phyloP scores from a whole-genome alignment of 2,329 filamentous ascomycete species.

The Bipolaris bicolor region DNA sequence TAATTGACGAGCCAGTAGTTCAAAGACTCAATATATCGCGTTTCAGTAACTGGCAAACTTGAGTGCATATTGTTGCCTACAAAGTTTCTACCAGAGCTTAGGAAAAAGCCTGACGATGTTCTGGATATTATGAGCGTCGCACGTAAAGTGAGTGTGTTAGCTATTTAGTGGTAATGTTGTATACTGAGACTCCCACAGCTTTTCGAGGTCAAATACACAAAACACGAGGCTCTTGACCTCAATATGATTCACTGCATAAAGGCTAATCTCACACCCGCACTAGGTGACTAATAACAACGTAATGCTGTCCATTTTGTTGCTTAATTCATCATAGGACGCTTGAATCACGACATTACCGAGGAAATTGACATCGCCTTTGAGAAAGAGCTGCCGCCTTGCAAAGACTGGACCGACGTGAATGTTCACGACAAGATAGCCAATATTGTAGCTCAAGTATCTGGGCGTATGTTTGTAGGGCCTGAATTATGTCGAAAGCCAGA shows the following conservation, averaged over 20 bases:
- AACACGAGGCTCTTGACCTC: neutral
- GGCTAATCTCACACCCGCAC: neutral
- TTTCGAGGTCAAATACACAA: neutral
- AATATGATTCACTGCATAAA: neutral
- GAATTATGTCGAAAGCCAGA: constrained; percentile 16
- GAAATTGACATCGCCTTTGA: constrained; percentile 18
- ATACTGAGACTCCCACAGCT: neutral
- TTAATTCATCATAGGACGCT: constrained; percentile 7
- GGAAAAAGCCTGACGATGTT: neutral
- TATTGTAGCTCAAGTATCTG: constrained; percentile 24
- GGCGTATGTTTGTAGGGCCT: constrained; percentile 14
- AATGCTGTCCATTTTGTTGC: neutral
- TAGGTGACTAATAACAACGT: neutral
- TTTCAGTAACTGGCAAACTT: neutral
- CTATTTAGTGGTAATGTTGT: neutral
- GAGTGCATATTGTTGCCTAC: neutral
- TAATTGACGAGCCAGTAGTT: neutral
- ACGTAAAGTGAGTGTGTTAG: neutral
- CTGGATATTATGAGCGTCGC: neutral
- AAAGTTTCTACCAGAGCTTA: neutral
- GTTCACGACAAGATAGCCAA: constrained; percentile 15
- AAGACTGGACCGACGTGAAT: constrained; percentile 19
- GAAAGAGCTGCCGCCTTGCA: constrained; percentile 12
- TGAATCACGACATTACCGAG: constrained; percentile 15
- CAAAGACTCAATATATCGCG: neutral